These are phyloP conservation scores for Rheum nobile DNA, from an alignment of 148 eudicot genomes.

Conservation along the genomic window DNA sequence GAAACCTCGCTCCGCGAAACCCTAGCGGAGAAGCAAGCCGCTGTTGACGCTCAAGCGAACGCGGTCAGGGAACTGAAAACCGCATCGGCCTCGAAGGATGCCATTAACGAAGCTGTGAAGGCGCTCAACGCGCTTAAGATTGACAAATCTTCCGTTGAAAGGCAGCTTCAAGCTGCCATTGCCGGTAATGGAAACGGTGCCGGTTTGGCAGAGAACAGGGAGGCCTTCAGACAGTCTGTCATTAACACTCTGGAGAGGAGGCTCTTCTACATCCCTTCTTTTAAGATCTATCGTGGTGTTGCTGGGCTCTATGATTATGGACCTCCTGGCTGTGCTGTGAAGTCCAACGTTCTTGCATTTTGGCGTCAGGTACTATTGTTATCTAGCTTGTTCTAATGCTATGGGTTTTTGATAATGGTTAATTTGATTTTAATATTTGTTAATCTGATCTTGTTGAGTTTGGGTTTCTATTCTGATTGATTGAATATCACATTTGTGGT, in stretches of 20 bases:
- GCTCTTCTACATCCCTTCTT: slow-evolving; percentile 68
- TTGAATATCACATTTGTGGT: too few species aligned
- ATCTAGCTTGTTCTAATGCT: background rate
- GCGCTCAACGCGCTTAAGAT: slow-evolving; percentile 27
- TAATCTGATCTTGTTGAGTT: background rate
- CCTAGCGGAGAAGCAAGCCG: slow-evolving; percentile 25
- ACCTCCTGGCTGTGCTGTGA: slow-evolving; percentile 92
- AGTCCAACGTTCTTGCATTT: slow-evolving; percentile 82
- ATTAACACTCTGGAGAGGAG: slow-evolving; percentile 80
- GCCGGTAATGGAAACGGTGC: slow-evolving; percentile 14
- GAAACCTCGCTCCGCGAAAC: slow-evolving; percentile 32
- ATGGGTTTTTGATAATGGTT: too few species aligned
- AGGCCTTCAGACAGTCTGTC: slow-evolving; percentile 52
- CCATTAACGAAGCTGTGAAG: slow-evolving; percentile 32
- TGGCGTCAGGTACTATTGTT: slow-evolving; percentile 78
- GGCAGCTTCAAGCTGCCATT: slow-evolving; percentile 16
- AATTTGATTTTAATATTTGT: too few species aligned
- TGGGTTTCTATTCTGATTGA: background rate
- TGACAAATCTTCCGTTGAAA: slow-evolving; percentile 24
- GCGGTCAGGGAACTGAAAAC: slow-evolving; percentile 35
- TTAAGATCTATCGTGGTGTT: slow-evolving; percentile 89
- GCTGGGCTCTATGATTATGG: slow-evolving; percentile 91
- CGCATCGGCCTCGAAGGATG: slow-evolving; percentile 18
- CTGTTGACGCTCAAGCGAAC: slow-evolving; percentile 33
- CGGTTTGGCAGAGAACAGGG: slow-evolving; percentile 25